Percentiles rank a stretch among this genome's conserved stretches.
phyloP scores from a whole-genome alignment of 169 alveolate species.

The Cryptosporidium baileyi region DNA sequence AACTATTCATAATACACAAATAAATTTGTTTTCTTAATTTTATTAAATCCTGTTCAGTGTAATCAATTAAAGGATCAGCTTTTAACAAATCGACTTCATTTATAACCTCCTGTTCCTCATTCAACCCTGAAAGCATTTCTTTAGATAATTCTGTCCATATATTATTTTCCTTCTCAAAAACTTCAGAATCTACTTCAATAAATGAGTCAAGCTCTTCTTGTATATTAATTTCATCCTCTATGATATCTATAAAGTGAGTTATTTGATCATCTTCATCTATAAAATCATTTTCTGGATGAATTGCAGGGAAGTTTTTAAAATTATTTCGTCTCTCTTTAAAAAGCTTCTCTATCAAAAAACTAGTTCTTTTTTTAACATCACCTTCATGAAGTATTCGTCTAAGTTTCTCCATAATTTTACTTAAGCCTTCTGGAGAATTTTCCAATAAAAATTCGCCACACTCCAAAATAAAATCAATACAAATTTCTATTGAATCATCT shows the following conservation, averaged over 20 bases:
- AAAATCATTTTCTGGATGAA: slow-evolving; percentile 89
- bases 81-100: slow-evolving; percentile 79
- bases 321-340: slow-evolving; percentile 91
- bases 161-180: slow-evolving; percentile 88
- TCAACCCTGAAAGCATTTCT: slow-evolving; percentile 90
- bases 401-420: slow-evolving; percentile 93
- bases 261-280: slow-evolving; percentile 96
- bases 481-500: slow-evolving; percentile 96
- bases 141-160: slow-evolving; percentile 91
- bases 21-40: slow-evolving; percentile 94
- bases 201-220: slow-evolving; percentile 92
- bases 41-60: slow-evolving; percentile 93
- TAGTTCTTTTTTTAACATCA: slow-evolving; percentile 91
- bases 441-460: slow-evolving; percentile 95
- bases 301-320: slow-evolving; percentile 85
- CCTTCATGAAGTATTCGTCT: slow-evolving; percentile 96
- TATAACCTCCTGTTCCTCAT: slow-evolving; percentile 74
- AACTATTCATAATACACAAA: slow-evolving; percentile 95
- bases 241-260: slow-evolving; percentile 92
- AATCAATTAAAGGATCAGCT: slow-evolving; percentile 82
- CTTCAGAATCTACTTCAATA: slow-evolving; percentile 87
- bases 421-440: slow-evolving; percentile 90
- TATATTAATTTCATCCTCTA: slow-evolving; percentile 90
- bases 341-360: slow-evolving; percentile 94
- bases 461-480: slow-evolving; percentile 87